Conservation (phyloP, 352 stramenopile genomes). For the Pythium biforme region DNA sequence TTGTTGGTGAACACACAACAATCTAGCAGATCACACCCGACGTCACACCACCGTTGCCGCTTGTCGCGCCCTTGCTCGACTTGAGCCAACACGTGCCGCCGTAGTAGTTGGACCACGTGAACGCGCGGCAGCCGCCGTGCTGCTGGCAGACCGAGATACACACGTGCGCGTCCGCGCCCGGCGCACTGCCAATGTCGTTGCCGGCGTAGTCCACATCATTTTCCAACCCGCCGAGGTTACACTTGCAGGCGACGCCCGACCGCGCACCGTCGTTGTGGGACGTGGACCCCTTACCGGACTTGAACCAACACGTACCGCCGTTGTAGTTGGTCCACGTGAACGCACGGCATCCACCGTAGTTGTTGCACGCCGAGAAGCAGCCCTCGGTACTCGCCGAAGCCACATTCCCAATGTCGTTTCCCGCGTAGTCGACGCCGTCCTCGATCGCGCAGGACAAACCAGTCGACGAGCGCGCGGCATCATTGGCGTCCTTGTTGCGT, state of each 20-base stretch:
- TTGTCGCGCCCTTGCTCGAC: background rate
- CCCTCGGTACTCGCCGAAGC: background rate
- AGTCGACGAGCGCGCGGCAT: background rate
- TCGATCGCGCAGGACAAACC: constrained; percentile 8
- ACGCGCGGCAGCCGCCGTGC: constrained; percentile 20
- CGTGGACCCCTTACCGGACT: constrained; percentile 8
- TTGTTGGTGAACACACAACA: too few relatives aligned
- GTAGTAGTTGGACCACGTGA: constrained; percentile 31
- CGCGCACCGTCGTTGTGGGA: background rate
- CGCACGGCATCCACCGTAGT: constrained; percentile 8
- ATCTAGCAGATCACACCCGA: constrained; percentile 15
- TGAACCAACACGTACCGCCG: constrained; percentile 33
- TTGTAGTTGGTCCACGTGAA: constrained; percentile 23
- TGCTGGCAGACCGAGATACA: constrained; percentile 13
- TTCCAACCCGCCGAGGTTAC: constrained; percentile 16
- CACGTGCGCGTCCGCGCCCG: background rate
- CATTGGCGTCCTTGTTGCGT: background rate
- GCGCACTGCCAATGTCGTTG: constrained; percentile 20
- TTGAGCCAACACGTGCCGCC: constrained; percentile 34
- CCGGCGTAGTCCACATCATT: constrained; percentile 14
- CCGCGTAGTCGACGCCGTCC: constrained; percentile 9
- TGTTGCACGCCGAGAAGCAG: constrained; percentile 14
- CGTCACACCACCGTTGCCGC: constrained; percentile 6
- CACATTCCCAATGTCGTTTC: constrained; percentile 12
- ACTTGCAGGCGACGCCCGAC: constrained; percentile 13